Base-by-base conservation (phyloP, 2,329 filamentous ascomycete genomes). In the Fusarium drepaniforme region DNA sequence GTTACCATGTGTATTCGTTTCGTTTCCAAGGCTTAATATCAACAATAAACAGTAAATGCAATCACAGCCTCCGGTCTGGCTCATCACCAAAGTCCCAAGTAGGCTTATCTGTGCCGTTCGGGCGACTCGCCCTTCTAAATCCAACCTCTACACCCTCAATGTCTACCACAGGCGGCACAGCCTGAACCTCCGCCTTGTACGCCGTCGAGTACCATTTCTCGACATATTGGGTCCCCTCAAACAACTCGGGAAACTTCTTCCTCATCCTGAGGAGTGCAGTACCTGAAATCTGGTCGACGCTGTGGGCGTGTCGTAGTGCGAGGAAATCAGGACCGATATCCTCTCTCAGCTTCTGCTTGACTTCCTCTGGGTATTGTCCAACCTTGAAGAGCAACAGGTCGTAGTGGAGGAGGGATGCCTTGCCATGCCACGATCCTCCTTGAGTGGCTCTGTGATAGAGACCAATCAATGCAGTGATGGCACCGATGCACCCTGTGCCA, bases 401-500 rank as follows among this genome's bases (percentile, higher is more conserved):
- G 79, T 94, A 94, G 76, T 94, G 92, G 77, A 91, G 86, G 21
- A 94, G 84, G 2, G 90, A 92, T 0, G 88, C 90, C 63, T 88
- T 90, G 58, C 91, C 91, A 68, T 91, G 86, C 86, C 92, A 93
- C 1, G 90, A 93, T 1, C 92, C 92, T 21, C 92, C 92, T 15
- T 83, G 81, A 11, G 87, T 90, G 0, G 92, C 89, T 37, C 93
- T 87, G 75, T 88, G 87, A 76, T 90, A 91, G 11, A 94, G 85
- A 1, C 91, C 92, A 0, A 87, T 87, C 40, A 94, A 80, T 0
- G 92, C 92, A 5, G 92, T 90, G 74, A 93, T 91, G 53, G 91
- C 90, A 5, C 92, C 93, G 84, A 93, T 91, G 78, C 91, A 93
- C 35, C 92, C 93, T 1, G 92, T 94, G 44, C 92, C 92, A 76